Conservation (phyloP, 1,284 basidiomycete genomes). For the Naganishia liquefaciens region DNA sequence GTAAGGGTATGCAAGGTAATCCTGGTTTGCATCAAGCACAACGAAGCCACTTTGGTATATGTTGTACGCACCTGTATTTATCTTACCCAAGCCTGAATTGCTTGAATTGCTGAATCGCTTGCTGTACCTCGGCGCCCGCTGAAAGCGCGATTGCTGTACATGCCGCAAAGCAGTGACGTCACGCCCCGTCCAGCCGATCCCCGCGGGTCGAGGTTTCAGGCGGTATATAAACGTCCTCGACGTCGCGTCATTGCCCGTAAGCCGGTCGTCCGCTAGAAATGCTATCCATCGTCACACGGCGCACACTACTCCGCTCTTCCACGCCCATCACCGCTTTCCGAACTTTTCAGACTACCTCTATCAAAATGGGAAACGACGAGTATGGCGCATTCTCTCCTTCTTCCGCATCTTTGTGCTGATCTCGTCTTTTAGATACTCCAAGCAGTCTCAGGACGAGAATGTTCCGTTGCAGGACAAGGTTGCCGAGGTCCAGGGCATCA, state of each 20-base stretch:
- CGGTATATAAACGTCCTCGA: constrained; percentile 1
- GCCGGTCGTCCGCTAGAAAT: not conserved
- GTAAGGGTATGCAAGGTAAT: not conserved
- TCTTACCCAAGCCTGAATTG: too few species aligned
- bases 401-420: not conserved
- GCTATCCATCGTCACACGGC: constrained; percentile 22
- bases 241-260: not conserved
- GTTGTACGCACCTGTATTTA: not conserved
- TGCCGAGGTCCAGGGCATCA: constrained; percentile 33
- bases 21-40: too few species aligned
- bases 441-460: constrained; percentile 31
- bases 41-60: not conserved
- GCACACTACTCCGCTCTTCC: constrained; percentile 7
- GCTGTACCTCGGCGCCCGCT: not conserved
- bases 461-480: constrained; percentile 30
- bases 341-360: constrained; percentile 30
- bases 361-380: constrained; percentile 34
- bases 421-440: constrained; percentile 25
- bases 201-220: not conserved
- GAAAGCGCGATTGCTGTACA: constrained; percentile 9
- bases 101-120: too few species aligned
- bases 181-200: not conserved
- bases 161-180: constrained; percentile 8
- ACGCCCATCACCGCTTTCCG: constrained; percentile 26
- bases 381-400: not conserved